phyloP scores from a whole-genome alignment of 2,329 filamentous ascomycete genomes.

The Hymenoscyphus repandus region DNA sequence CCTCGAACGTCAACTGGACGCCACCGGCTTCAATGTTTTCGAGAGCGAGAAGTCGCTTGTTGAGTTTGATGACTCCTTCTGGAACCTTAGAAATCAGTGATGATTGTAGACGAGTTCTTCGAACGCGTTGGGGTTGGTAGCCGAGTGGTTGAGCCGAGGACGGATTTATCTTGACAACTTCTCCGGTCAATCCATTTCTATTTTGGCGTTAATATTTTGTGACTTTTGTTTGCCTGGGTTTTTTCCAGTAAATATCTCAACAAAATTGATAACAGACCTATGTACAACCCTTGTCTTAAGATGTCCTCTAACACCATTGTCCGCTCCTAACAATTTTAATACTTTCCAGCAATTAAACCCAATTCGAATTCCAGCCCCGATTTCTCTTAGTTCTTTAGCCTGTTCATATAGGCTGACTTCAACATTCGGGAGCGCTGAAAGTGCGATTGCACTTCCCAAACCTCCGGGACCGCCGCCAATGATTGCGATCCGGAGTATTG shows the following conservation, averaged over 20 bases:
- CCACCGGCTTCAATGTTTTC: slow-evolving; percentile 34
- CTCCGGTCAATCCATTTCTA: slow-evolving; percentile 31
- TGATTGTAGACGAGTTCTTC: slow-evolving; percentile 38
- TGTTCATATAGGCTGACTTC: slow-evolving; percentile 41
- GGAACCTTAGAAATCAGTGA: slow-evolving; percentile 44
- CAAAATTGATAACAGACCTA: slow-evolving; percentile 22
- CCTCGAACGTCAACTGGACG: slow-evolving; percentile 40
- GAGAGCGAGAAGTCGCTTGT: slow-evolving; percentile 39
- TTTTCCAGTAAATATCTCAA: no score
- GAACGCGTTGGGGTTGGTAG: slow-evolving; percentile 27
- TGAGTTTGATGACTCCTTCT: slow-evolving; percentile 38
- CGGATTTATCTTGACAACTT: slow-evolving; percentile 3
- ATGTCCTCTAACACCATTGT: slow-evolving; percentile 32
- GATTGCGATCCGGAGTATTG: slow-evolving; percentile 30
- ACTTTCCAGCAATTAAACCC: slow-evolving; percentile 43
- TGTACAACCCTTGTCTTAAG: slow-evolving; percentile 30
- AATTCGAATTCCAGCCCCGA: slow-evolving; percentile 43
- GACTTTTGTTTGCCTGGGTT: no score
- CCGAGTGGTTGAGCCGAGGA: slow-evolving; percentile 5
- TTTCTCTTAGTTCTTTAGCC: slow-evolving; percentile 39
- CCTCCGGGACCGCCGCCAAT: slow-evolving; percentile 31
- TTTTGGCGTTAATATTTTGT: neutral
- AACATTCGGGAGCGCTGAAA: slow-evolving; percentile 38
- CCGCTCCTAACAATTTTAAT: slow-evolving; percentile 37
- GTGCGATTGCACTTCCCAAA: slow-evolving; percentile 40